Conservation (phyloP, 2,329 filamentous ascomycete genomes). For the Scedosporium boydii region DNA sequence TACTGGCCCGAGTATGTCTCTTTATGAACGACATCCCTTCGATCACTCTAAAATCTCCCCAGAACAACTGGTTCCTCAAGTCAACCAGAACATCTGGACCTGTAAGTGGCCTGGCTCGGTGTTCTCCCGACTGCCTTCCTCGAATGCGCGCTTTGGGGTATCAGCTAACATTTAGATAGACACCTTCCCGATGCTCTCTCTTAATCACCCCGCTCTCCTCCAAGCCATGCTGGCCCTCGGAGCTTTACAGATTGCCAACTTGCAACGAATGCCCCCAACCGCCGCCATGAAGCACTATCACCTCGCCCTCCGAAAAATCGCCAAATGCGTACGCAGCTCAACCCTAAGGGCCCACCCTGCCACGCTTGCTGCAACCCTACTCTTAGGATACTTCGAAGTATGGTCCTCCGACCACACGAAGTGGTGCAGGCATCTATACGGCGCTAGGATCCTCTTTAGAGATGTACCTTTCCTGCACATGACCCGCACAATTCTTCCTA, state of each 20-base stretch:
- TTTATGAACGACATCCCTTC: slow-evolving; percentile 75
- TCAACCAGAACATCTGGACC: slow-evolving; percentile 57
- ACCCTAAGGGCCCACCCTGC: slow-evolving; percentile 63
- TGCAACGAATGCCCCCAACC: slow-evolving; percentile 64
- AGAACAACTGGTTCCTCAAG: slow-evolving; percentile 49
- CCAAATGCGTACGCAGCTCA: slow-evolving; percentile 62
- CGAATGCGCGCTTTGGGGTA: not conserved
- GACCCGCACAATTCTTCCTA: slow-evolving; percentile 58
- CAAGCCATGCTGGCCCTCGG: slow-evolving; percentile 85
- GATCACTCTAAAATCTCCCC: slow-evolving; percentile 53
- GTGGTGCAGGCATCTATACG: slow-evolving; percentile 88
- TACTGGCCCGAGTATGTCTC: slow-evolving; percentile 74
- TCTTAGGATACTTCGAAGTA: slow-evolving; percentile 88
- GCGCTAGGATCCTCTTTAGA: slow-evolving; percentile 69
- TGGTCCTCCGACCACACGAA: slow-evolving; percentile 91
- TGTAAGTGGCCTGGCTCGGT: slow-evolving; percentile 29
- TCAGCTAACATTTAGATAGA: slow-evolving; percentile 35
- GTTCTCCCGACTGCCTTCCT: not conserved
- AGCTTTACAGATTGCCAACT: slow-evolving; percentile 77
- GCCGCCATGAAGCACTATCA: slow-evolving; percentile 90
- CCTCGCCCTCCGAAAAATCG: slow-evolving; percentile 68
- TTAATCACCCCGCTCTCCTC: slow-evolving; percentile 76
- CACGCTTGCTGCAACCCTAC: slow-evolving; percentile 77
- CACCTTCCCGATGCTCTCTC: slow-evolving; percentile 71
- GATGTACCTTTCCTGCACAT: slow-evolving; percentile 73